These are phyloP conservation scores for Euphrasia arctica DNA, from an alignment of 305 asterid genomes.

Conservation along the genomic window DNA sequence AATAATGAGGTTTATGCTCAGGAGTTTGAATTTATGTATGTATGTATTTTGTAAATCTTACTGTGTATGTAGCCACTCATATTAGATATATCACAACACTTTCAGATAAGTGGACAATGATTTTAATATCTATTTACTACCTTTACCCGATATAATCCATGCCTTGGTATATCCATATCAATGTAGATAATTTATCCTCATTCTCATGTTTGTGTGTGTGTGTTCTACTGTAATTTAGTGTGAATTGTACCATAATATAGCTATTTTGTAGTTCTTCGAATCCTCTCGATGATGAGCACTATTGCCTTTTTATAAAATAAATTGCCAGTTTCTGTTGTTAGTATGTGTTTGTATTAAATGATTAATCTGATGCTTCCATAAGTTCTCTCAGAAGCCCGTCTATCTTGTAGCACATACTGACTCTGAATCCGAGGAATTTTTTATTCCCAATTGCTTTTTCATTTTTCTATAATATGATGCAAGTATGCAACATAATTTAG, in stretches of 20 bases:
- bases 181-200: neutral
- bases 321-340: neutral
- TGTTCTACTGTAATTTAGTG: neutral
- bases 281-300: neutral
- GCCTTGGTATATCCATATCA: too few species aligned
- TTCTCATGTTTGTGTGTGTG: neutral
- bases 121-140: neutral
- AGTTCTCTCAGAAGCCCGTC: too few species aligned
- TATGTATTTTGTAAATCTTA: neutral
- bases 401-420: too few species aligned
- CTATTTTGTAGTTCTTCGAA: neutral
- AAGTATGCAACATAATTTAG: neutral
- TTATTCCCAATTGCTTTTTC: neutral
- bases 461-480: neutral
- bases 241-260: neutral
- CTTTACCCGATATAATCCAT: neutral
- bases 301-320: conserved; percentile 7
- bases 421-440: too few species aligned
- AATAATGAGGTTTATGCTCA: neutral
- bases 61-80: neutral
- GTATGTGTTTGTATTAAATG: neutral
- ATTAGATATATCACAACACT: neutral
- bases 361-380: too few species aligned
- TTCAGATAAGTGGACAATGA: conserved; percentile 4
- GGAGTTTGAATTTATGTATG: conserved; percentile 5